phyloP scores from a whole-genome alignment of 768 basidiomycete genomes.

The Scleroderma bovista region DNA sequence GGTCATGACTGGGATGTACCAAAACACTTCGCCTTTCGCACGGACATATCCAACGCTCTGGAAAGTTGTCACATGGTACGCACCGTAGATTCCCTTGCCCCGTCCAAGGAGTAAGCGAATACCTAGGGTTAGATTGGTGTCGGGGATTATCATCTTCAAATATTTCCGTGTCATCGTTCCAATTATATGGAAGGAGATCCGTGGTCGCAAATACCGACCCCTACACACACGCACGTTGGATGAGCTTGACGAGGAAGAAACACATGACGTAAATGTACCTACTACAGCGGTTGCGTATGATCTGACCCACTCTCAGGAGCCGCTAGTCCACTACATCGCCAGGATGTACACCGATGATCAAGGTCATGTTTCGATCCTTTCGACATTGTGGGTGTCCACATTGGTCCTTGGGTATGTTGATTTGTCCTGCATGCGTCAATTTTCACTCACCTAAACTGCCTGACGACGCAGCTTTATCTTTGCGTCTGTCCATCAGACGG shows the following conservation, averaged over 20 bases:
- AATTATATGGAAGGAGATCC: constrained; percentile 5
- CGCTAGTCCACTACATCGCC: constrained; percentile 3
- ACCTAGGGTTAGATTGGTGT: constrained; percentile 6
- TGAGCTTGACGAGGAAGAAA: neutral
- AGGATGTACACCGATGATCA: constrained; percentile 2
- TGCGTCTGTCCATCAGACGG: constrained; percentile 34
- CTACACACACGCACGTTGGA: neutral
- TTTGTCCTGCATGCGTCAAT: neutral
- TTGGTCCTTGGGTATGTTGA: constrained; percentile 20
- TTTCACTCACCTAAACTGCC: neutral
- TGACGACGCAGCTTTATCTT: constrained; percentile 26
- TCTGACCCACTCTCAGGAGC: neutral
- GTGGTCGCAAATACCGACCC: constrained; percentile 2
- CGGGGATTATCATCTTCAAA: neutral
- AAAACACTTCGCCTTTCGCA: constrained; percentile 22
- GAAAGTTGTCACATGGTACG: constrained; percentile 21
- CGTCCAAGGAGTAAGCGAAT: neutral
- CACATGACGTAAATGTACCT: neutral
- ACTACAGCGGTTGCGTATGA: too few species aligned
- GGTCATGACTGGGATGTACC: constrained; percentile 25
- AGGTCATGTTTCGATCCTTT: constrained; percentile 11
- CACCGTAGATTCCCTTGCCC: neutral
- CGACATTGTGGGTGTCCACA: constrained; percentile 17
- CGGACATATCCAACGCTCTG: constrained; percentile 20
- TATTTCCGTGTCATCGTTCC: constrained; percentile 5